These are phyloP conservation scores for Vaccinium corymbosum DNA, from an alignment of 148 eudicot genomes.

Conservation along the genomic window DNA sequence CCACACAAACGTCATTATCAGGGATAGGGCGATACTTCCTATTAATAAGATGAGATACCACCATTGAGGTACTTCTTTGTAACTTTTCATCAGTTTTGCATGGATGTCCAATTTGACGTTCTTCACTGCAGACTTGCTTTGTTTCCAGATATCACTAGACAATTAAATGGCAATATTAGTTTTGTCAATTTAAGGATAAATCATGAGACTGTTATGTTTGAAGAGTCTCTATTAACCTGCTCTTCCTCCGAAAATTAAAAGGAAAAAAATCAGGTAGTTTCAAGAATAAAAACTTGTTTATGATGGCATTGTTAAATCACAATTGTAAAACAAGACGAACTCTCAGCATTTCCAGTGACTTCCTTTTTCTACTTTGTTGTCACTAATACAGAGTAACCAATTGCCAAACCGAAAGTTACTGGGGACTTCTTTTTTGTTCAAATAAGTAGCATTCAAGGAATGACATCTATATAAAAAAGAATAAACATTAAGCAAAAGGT, in stretches of 20 bases:
- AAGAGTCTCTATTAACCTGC: background rate
- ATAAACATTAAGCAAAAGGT: background rate
- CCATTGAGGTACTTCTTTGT: conserved; percentile 90
- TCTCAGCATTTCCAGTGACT: background rate
- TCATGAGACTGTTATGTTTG: background rate
- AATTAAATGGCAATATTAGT: background rate
- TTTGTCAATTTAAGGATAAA: background rate
- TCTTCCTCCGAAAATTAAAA: background rate
- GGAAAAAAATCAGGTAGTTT: background rate
- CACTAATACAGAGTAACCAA: background rate
- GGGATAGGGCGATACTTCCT: conserved; percentile 60
- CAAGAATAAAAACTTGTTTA: background rate
- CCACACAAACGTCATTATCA: conserved; percentile 81
- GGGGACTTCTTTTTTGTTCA: background rate
- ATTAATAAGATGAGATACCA: conserved; percentile 69
- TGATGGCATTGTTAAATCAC: background rate
- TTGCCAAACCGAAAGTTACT: background rate
- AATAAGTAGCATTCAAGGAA: background rate
- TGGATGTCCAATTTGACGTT: conserved; percentile 73
- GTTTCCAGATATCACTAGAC: conserved; percentile 87
- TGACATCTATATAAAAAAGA: background rate
- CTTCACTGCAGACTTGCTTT: conserved; percentile 72
- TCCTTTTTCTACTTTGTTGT: background rate
- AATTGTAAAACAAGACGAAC: background rate
- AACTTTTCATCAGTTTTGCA: conserved; percentile 76